Conservation (phyloP, 169 alveolate species). For the Eimeria acervulina region DNA sequence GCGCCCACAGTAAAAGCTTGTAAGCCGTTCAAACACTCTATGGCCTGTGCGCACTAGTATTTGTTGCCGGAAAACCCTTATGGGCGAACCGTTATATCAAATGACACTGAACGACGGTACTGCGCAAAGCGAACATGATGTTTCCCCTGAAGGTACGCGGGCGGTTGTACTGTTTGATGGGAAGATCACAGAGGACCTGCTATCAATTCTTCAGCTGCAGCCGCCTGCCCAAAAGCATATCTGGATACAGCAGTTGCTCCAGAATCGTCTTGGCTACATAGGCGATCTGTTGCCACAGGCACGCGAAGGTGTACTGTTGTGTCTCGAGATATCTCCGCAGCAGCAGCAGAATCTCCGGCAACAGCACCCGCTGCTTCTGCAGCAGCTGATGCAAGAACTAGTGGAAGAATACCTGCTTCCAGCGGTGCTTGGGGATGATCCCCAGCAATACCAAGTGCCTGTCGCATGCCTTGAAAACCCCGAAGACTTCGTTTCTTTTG, state of each 20-base stretch:
- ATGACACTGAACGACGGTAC: neutral
- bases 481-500: constrained; percentile 13
- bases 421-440: constrained; percentile 44
- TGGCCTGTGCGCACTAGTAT: neutral
- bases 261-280: constrained; percentile 46
- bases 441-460: constrained; percentile 51
- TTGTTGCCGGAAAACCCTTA: neutral
- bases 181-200: constrained; percentile 41
- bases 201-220: constrained; percentile 17
- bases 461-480: constrained; percentile 39
- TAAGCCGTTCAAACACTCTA: neutral
- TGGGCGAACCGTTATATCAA: neutral
- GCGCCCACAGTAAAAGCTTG: constrained; percentile 41
- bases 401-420: constrained; percentile 55
- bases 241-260: constrained; percentile 72
- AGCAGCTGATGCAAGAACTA: constrained; percentile 45
- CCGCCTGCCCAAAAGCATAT: neutral
- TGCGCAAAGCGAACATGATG: neutral
- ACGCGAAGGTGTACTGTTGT: constrained; percentile 27
- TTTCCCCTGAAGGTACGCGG: neutral
- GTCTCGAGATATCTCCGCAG: constrained; percentile 47
- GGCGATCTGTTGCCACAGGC: constrained; percentile 23
- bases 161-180: constrained; percentile 68
- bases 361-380: constrained; percentile 41
- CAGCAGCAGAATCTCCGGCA: constrained; percentile 20